Conservation (phyloP, 257 asterid genomes). For the Knoxia roxburghii region DNA sequence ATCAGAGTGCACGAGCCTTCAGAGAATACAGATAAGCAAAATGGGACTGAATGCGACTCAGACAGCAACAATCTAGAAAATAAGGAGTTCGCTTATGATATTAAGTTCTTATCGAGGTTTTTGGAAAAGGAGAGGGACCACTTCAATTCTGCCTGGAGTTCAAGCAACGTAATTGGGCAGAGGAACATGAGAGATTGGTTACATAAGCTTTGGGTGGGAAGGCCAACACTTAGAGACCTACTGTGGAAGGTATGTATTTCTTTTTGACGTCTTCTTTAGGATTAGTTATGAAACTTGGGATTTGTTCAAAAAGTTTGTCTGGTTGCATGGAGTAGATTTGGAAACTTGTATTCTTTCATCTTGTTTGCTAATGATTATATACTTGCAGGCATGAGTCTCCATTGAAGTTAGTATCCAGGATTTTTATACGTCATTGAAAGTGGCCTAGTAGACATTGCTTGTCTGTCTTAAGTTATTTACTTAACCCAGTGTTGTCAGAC, state of each 20-base stretch:
- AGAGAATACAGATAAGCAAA: conserved; percentile 27
- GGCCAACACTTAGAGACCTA: conserved; percentile 69
- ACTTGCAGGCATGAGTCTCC: background rate
- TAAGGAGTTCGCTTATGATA: conserved; percentile 65
- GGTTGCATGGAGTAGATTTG: background rate
- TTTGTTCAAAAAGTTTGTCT: background rate
- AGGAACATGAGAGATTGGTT: conserved; percentile 96
- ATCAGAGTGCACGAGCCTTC: conserved; percentile 30
- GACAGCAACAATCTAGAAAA: conserved; percentile 21
- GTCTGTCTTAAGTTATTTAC: background rate
- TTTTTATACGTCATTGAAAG: background rate
- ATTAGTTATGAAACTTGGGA: background rate
- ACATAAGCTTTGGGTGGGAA: conserved; percentile 70
- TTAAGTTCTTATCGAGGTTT: conserved; percentile 68
- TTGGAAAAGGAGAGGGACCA: conserved; percentile 82
- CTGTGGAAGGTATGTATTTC: conserved; percentile 77
- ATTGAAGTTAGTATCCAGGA: background rate
- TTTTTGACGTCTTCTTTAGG: conserved; percentile 18
- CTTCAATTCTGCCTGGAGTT: conserved; percentile 74
- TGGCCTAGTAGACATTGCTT: background rate
- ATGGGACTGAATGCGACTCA: conserved; percentile 25
- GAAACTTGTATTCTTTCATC: conserved; percentile 4
- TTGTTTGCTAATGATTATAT: background rate
- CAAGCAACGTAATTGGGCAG: conserved; percentile 82
- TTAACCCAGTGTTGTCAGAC: background rate